Percentiles rank a stretch among this genome's conserved stretches.
Conservation (phyloP, 257 asterid species). For the Nicotiana attenuata region DNA sequence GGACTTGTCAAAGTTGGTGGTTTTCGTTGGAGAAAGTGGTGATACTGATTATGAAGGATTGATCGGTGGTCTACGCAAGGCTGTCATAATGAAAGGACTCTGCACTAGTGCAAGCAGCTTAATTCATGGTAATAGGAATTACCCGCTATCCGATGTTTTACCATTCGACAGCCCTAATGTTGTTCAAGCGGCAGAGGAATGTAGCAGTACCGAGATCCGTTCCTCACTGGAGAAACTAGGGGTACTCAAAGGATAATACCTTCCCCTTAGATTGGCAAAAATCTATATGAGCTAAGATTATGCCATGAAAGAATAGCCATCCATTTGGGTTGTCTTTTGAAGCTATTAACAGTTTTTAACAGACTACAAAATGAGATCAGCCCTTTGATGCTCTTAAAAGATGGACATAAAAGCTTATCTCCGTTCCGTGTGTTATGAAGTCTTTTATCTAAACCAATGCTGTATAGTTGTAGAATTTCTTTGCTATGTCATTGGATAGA, state of each 20-base stretch:
- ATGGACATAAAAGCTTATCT: not conserved
- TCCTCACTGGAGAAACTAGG: conserved; percentile 42
- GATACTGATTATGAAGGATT: conserved; percentile 95
- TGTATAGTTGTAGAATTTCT: conserved; percentile 1
- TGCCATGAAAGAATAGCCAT: conserved; percentile 6
- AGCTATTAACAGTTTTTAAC: not conserved
- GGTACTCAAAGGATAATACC: conserved; percentile 35
- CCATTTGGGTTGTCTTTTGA: conserved; percentile 9
- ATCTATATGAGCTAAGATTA: not conserved
- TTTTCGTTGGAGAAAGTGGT: conserved; percentile 94
- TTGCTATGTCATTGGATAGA: not conserved
- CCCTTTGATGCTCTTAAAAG: not conserved
- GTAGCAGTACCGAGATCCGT: conserved; percentile 46
- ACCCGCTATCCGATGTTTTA: conserved; percentile 76
- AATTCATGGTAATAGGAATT: conserved; percentile 62
- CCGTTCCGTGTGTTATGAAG: not conserved
- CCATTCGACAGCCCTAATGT: conserved; percentile 64
- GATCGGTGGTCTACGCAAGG: conserved; percentile 87
- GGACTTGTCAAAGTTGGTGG: conserved; percentile 83
- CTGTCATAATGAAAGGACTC: conserved; percentile 73
- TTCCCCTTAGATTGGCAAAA: not conserved
- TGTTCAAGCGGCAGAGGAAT: conserved; percentile 41
- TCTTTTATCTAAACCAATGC: not conserved
- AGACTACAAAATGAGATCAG: not conserved
- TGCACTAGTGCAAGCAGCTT: conserved; percentile 52